Evolutionary conservation across 192 early-diverging fungal species (phyloP), one percentile per base, ranked within the genome.

Genomic region (Podila epigama): DNA sequence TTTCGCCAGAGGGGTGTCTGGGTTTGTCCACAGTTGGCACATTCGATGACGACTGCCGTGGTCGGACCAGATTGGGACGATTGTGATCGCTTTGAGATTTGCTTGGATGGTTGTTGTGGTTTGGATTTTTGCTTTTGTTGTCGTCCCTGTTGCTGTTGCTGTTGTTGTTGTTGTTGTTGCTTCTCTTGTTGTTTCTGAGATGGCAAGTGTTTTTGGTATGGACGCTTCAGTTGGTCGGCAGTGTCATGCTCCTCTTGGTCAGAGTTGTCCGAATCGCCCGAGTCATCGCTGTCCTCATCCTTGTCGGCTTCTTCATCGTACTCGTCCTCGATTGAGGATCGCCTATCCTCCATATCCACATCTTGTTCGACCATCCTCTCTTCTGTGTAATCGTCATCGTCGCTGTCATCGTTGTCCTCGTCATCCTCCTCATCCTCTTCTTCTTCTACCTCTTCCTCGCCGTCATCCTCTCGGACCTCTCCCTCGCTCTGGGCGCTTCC

Each of bases 1-100:
- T 92, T 89, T 7, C 93, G 87, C 93, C 93, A 94, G 52, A 94
- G 82, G 11, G 93, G 93, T 18, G 93, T 94, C 58, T 88, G 85
- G 0, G 89, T 93, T 52, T 92, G 92, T 15, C 85, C 83, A 57
- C 93, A 94, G 66, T 92, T 92, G 44, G 86, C 81, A 61, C 93
- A 94, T 51, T 77, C 68, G n/a, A 78, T 66, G 2, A 34, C 27
- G 2, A 37, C 7, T 16, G 11, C 18, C 39, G 16, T 32, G n/a
- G 40, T 27, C n/a, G n/a, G n/a, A n/a, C n/a, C n/a, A n/a, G n/a
- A n/a, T n/a, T n/a, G n/a, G n/a, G 39, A 5, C 39, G 32, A 57
- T 60, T 1, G 27, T 54, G 11, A 6, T 54, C 16, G 52, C 7
- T 11, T 54, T 54, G 52, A 54, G 52, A 29, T 6, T 4, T 8